Conservation (phyloP, 2,329 filamentous ascomycete species). For the Trichoderma atroviride region DNA sequence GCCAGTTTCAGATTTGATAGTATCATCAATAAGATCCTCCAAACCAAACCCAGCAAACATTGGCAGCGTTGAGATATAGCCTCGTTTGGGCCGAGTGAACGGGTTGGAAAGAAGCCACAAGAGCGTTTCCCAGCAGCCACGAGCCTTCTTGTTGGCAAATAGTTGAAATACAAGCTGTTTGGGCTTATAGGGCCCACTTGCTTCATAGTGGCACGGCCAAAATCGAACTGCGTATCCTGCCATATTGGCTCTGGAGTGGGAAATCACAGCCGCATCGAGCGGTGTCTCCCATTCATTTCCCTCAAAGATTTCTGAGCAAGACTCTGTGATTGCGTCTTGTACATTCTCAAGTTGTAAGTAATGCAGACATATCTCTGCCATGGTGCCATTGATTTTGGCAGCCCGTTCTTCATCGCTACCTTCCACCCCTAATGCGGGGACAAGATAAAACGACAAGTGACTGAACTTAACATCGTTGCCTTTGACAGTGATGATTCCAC, state of each 20-base stretch:
- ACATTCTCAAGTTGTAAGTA: not conserved
- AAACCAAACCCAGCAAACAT: not conserved
- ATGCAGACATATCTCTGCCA: not conserved
- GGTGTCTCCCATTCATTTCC: not conserved
- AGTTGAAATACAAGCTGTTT: not conserved
- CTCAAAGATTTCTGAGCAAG: not conserved
- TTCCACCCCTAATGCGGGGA: not conserved
- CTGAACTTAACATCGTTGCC: not conserved
- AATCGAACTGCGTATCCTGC: conserved; percentile 3
- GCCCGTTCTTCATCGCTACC: not conserved
- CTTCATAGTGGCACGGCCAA: not conserved
- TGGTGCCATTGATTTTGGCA: not conserved
- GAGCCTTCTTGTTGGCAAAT: not conserved
- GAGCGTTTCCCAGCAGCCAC: not conserved
- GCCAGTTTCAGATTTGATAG: not conserved
- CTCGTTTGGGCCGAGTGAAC: not conserved
- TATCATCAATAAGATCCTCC: not conserved
- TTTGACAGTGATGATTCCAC: not conserved
- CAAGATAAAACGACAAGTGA: not conserved
- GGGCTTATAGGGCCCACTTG: not conserved
- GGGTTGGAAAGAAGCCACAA: not conserved
- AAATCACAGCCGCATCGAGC: not conserved
- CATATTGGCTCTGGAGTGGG: not conserved
- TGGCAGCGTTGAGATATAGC: not conserved
- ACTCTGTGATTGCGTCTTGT: not conserved